Conservation (phyloP, 371 early-diverging fungal genomes). For the Mucor indicus region DNA sequence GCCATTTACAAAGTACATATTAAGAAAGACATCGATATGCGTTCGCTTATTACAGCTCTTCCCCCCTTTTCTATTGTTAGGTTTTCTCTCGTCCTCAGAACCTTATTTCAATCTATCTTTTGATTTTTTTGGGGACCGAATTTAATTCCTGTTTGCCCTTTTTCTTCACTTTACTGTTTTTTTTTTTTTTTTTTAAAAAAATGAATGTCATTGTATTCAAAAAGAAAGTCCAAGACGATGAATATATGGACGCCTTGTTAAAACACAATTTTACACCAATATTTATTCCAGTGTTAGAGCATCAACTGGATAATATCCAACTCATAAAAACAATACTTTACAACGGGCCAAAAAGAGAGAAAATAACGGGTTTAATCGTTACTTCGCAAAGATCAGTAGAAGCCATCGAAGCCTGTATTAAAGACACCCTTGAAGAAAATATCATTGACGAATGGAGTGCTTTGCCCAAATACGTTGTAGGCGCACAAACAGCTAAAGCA, state of each 20-base stretch:
- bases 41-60: no score
- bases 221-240: constrained; percentile 13
- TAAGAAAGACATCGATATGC: no score
- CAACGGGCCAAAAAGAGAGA: constrained; percentile 12
- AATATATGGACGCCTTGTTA: constrained; percentile 15
- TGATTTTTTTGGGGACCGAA: no score
- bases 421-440: not conserved
- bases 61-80: no score
- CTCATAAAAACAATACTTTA: constrained; percentile 12
- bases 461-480: constrained; percentile 46
- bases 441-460: constrained; percentile 15
- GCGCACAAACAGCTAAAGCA: constrained; percentile 40
- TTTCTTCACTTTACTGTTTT: not conserved
- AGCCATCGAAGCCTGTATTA: constrained; percentile 18
- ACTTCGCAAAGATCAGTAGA: constrained; percentile 44
- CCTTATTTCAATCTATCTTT: not conserved
- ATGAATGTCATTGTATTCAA: constrained; percentile 28
- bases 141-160: no score
- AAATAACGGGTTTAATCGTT: constrained; percentile 23
- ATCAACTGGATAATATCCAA: constrained; percentile 12
- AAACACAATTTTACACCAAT: constrained; percentile 10
- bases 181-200: not conserved
- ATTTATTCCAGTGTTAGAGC: constrained; percentile 43
- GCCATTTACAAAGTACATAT: no score
- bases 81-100: no score